These are phyloP conservation scores for Chamaenerion angustifolium DNA, from an alignment of 345 rosid genomes.

Conservation along the genomic window DNA sequence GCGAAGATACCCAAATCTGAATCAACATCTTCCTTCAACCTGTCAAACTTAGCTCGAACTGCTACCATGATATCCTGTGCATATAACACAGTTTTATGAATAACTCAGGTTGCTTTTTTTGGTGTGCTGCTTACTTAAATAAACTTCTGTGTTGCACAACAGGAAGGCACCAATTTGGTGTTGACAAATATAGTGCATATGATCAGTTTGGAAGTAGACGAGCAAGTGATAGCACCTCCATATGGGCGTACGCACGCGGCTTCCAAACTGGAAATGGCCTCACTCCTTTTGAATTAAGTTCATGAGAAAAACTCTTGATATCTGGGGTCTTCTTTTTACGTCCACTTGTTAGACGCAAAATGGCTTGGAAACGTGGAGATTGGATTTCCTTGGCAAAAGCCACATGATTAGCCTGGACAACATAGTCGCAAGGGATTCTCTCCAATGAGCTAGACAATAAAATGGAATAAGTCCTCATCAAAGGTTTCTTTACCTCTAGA, in stretches of 20 bases:
- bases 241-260: conserved; percentile 73
- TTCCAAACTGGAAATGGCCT: conserved; percentile 81
- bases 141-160: no score
- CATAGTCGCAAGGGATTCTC: neutral
- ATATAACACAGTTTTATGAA: no score
- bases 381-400: conserved; percentile 67
- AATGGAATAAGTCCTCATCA: neutral
- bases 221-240: conserved; percentile 39
- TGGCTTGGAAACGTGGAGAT: conserved; percentile 80
- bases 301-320: conserved; percentile 92
- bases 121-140: no score
- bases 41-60: conserved; percentile 67
- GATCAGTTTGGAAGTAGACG: no score
- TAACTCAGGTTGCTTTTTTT: no score
- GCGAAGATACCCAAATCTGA: conserved; percentile 82
- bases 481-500: conserved; percentile 41
- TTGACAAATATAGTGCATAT: no score
- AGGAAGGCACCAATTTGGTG: no score
- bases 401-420: conserved; percentile 41
- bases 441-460: neutral
- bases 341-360: conserved; percentile 72
- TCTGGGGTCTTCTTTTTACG: conserved; percentile 70
- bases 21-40: conserved; percentile 83
- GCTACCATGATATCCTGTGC: conserved; percentile 73
- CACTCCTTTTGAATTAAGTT: conserved; percentile 95